phyloP scores from a whole-genome alignment of 345 rosid species.

The Bruguiera parviflora region DNA sequence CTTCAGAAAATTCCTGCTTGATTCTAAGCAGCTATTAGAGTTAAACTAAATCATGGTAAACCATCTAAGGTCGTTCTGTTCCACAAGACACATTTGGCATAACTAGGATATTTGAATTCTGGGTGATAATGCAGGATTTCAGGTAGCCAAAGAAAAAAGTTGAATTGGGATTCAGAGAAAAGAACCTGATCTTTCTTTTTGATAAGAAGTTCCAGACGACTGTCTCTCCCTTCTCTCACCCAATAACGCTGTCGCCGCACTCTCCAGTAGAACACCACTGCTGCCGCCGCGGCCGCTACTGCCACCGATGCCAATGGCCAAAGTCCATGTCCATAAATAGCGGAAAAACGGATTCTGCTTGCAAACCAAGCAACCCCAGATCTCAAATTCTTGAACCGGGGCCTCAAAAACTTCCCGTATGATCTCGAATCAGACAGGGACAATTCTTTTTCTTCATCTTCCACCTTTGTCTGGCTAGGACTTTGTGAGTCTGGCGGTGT shows the following conservation, averaged over 20 bases:
- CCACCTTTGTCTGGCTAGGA: not conserved
- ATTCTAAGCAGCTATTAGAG: too few species aligned
- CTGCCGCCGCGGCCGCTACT: conserved; percentile 26
- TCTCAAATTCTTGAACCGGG: conserved; percentile 16
- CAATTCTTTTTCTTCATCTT: not conserved
- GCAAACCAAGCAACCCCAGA: conserved; percentile 24
- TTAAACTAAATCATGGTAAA: too few species aligned
- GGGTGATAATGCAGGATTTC: not conserved
- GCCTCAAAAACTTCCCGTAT: conserved; percentile 8
- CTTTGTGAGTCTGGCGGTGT: conserved; percentile 2
- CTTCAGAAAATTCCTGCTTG: too few species aligned
- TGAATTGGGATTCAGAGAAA: not conserved
- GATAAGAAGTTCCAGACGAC: conserved; percentile 23
- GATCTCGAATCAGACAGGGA: conserved; percentile 1
- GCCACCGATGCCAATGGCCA: conserved; percentile 26
- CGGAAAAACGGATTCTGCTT: conserved; percentile 19
- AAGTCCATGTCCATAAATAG: conserved; percentile 19
- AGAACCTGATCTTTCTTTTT: conserved; percentile 51
- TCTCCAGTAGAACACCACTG: conserved; percentile 24
- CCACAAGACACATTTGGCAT: not conserved
- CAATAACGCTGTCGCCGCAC: conserved; percentile 29
- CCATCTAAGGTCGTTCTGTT: too few species aligned
- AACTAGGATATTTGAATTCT: not conserved
- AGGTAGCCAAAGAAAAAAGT: not conserved
- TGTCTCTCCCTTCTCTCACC: conserved; percentile 23